Evolutionary conservation across 2,329 filamentous ascomycete species (phyloP).

Genomic region (Spiromastix sp.): DNA sequence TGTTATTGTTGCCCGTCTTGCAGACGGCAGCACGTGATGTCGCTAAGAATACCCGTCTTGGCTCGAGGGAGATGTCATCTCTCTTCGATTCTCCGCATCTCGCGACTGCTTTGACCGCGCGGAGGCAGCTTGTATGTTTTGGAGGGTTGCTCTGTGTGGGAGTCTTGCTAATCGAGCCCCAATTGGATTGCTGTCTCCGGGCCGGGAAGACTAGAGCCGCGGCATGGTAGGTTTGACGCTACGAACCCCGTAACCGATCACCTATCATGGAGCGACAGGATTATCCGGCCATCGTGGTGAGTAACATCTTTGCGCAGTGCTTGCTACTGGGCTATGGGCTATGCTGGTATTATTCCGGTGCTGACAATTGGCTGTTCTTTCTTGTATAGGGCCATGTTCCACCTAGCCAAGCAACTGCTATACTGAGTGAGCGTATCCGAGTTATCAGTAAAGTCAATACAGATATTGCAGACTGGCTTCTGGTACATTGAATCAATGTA

Average conservation of each 20-base stretch:
- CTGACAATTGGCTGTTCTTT: too few species aligned
- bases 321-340: neutral
- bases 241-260: too few species aligned
- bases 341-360: neutral
- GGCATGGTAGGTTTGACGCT: too few species aligned
- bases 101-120: neutral
- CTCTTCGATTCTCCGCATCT: neutral
- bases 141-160: too few species aligned
- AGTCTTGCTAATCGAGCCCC: too few species aligned
- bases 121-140: too few species aligned
- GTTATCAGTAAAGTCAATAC: constrained; percentile 76
- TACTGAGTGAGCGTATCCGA: constrained; percentile 78
- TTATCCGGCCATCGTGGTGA: constrained; percentile 90
- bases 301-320: constrained; percentile 24
- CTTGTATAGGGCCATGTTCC: constrained; percentile 71
- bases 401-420: constrained; percentile 68
- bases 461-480: constrained; percentile 93
- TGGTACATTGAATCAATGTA: constrained; percentile 48
- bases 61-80: constrained; percentile 12
- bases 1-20: too few species aligned
- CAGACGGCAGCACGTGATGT: constrained; percentile 13
- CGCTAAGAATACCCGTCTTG: constrained; percentile 1
- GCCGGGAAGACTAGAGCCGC: too few species aligned
- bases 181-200: too few species aligned
- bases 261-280: too few species aligned